A percentile compares a stretch with the other conserved stretches of the same genome.
Evolutionary conservation across 192 early-diverging fungal species (phyloP).

Genomic region (Entophlyctis luteolus): DNA sequence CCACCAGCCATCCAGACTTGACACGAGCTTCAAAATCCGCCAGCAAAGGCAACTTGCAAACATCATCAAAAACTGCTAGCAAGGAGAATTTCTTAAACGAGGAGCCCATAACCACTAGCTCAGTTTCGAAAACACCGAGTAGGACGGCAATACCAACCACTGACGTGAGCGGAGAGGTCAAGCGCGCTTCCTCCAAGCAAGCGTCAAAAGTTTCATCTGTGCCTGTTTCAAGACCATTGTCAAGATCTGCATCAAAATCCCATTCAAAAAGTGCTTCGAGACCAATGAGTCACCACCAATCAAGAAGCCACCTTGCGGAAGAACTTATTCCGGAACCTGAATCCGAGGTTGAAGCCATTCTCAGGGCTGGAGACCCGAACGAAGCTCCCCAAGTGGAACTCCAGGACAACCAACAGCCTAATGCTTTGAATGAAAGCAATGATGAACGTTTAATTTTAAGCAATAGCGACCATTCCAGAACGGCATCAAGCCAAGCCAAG

Average conservation of each 20-base stretch:
- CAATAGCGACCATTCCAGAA: no score
- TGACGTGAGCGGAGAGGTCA: not conserved
- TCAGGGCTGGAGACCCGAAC: no score
- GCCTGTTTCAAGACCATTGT: slow-evolving; percentile 11
- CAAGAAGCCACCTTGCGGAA: not conserved
- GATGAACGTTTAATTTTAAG: no score
- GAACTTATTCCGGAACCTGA: not conserved
- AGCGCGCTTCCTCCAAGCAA: not conserved
- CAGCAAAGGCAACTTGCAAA: not conserved
- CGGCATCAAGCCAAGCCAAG: no score
- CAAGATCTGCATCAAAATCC: slow-evolving; percentile 5
- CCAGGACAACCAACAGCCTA: no score
- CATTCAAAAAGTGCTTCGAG: not conserved
- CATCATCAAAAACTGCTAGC: not conserved
- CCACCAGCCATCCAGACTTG: no score
- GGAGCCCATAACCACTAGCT: no score
- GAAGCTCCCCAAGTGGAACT: no score
- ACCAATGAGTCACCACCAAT: not conserved
- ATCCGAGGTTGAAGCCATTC: not conserved
- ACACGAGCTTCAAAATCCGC: not conserved
- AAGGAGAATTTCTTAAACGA: not conserved
- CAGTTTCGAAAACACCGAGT: no score
- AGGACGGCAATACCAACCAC: no score
- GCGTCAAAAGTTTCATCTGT: not conserved
- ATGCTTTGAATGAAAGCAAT: no score